A percentile compares a stretch with the other conserved stretches of the same genome.
Evolutionary conservation across 306 rosid species (phyloP).

Genomic region (Rubus idaeus): DNA sequence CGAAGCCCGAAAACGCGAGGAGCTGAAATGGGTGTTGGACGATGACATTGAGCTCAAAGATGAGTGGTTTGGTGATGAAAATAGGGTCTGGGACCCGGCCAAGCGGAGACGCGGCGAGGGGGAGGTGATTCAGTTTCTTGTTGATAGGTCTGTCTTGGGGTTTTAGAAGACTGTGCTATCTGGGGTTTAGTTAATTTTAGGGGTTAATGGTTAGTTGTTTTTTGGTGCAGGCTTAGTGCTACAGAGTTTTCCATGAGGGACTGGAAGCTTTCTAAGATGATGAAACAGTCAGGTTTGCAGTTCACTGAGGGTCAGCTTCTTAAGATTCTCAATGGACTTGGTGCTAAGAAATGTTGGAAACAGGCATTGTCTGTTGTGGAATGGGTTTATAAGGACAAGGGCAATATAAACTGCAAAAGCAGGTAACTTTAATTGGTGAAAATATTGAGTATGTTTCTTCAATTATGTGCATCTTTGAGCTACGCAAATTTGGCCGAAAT

Average conservation of each 20-base stretch:
- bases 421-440: slow-evolving; percentile 42
- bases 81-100: slow-evolving; percentile 21
- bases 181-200: not conserved
- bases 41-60: slow-evolving; percentile 61
- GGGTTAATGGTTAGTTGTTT: not conserved
- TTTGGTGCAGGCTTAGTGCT: slow-evolving; percentile 57
- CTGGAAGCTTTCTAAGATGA: slow-evolving; percentile 84
- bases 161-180: not conserved
- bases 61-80: slow-evolving; percentile 42
- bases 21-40: slow-evolving; percentile 68
- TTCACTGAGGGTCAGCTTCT: slow-evolving; percentile 77
- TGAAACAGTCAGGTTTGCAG: slow-evolving; percentile 84
- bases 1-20: slow-evolving; percentile 59
- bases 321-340: slow-evolving; percentile 63
- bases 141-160: slow-evolving; percentile 65
- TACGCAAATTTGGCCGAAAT: not conserved
- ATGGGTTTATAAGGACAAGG: slow-evolving; percentile 66
- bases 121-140: slow-evolving; percentile 73
- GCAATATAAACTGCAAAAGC: slow-evolving; percentile 59
- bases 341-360: slow-evolving; percentile 65
- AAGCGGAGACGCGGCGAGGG: slow-evolving; percentile 55
- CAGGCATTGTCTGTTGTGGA: slow-evolving; percentile 81
- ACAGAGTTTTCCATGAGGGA: slow-evolving; percentile 57
- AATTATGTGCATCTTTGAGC: not conserved
- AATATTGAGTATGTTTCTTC: slow-evolving; percentile 3